Evolutionary conservation across 129 eudicot species (phyloP), one percentile per base, ranked within the genome.

Genomic region (Deinandra increscens): DNA sequence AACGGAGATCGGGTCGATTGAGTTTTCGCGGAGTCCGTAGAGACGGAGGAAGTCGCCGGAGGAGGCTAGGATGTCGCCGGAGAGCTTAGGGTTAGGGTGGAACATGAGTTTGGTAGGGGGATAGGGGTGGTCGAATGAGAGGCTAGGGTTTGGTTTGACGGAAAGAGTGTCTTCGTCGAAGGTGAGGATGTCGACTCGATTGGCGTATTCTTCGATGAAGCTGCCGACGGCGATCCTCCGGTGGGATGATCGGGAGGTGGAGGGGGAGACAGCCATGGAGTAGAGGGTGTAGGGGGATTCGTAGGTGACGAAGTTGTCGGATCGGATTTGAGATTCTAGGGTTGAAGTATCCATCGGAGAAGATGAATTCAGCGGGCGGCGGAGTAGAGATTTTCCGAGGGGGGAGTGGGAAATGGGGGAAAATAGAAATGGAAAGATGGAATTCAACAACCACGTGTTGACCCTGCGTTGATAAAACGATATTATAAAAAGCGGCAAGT

Each of bases 91-190:
- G 66, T 67, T 66, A 60, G 90, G 96, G 62, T 86, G 88, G 75
- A 90, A 90, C 79, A 82, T 82, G 37, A 90, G 80, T 68, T 90
- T 87, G 9, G 97, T 87, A 2, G 94, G 97, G 7, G 97, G 91
- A 78, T 87, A 87, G n/a, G 91, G 89, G 71, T 87, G 95, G 0
- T 75, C 75, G 73, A 90, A 74, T 36, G 87, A 82, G 76, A 81
- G 83, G 12, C 38, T 71, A 12, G 95, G 91, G 63, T 53, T 58
- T 43, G 78, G 72, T 13, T 69, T 78, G 43, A 84, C 19, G 71
- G 91, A 7, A 0, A 80, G 81, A 15, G 84, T 55, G 3, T 87
- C 75, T 15, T 81, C 81, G 51, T 84, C 78, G 75, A 90, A 87
- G 0, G 87, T 53, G 23, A 87, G 68, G 64, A 90, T 64, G 69